phyloP scores from a whole-genome alignment of 768 basidiomycete genomes.

The Lactarius vividus region DNA sequence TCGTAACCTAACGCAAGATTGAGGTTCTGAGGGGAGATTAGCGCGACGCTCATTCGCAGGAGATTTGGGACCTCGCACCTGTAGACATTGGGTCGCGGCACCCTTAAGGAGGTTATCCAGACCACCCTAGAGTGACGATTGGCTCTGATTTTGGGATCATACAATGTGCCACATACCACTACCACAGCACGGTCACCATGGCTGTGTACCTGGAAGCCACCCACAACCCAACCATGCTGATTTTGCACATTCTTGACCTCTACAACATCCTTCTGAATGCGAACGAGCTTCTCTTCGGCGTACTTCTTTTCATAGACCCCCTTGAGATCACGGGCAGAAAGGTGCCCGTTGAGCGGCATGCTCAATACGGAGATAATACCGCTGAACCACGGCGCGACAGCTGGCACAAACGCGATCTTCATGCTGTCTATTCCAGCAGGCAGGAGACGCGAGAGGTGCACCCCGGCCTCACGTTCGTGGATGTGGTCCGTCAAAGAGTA shows the following conservation, averaged over 20 bases:
- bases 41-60: background rate
- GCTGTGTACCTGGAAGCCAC: conserved; percentile 92
- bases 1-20: conserved; percentile 88
- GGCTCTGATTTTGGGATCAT: background rate
- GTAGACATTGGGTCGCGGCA: conserved; percentile 97
- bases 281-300: conserved; percentile 66
- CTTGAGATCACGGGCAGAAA: conserved; percentile 71
- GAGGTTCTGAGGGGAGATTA: conserved; percentile 60
- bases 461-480: conserved; percentile 93
- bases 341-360: conserved; percentile 65
- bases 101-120: conserved; percentile 97
- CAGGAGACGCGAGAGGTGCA: conserved; percentile 71
- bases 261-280: conserved; percentile 66
- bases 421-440: conserved; percentile 36
- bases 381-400: conserved; percentile 92
- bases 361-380: conserved; percentile 89
- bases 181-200: conserved; percentile 88
- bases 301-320: conserved; percentile 79
- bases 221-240: conserved; percentile 86
- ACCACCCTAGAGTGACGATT: conserved; percentile 61
- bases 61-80: conserved; percentile 50
- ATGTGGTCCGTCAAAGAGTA: conserved; percentile 97
- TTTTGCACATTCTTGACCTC: conserved; percentile 71
- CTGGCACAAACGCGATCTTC: conserved; percentile 81
- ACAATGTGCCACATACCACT: conserved; percentile 56